These are phyloP conservation scores for Cucumis sativus DNA, from an alignment of 306 rosid genomes.

Conservation along the genomic window Cucumber_9930_V3 NC_026661.2:5682501-5683000, in stretches of 20 bases:
- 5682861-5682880: slow-evolving; percentile 62
- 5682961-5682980: slow-evolving; percentile 67
- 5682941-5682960: slow-evolving; percentile 71
- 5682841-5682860: slow-evolving; percentile 43
- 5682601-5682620: slow-evolving; percentile 84
- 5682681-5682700: not conserved
- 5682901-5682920: slow-evolving; percentile 47
- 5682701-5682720: not conserved
- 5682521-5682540: slow-evolving; percentile 76
- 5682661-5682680: slow-evolving; percentile 72
- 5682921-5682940: slow-evolving; percentile 37
- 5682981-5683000: slow-evolving; percentile 55
- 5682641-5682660: slow-evolving; percentile 75
- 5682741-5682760: slow-evolving; percentile 49
- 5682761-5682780: slow-evolving; percentile 90
- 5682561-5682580: slow-evolving; percentile 60
- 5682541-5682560: slow-evolving; percentile 79
- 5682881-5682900: slow-evolving; percentile 54
- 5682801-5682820: slow-evolving; percentile 86
- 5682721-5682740: slow-evolving; percentile 4
- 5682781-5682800: slow-evolving; percentile 97
- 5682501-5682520: slow-evolving; percentile 65
- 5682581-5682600: slow-evolving; percentile 46
- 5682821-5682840: slow-evolving; percentile 90
- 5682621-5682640: slow-evolving; percentile 71